A percentile compares a stretch with the other conserved stretches of the same genome.
These are phyloP conservation scores for Colletotrichum tropicale DNA, from an alignment of 2,329 filamentous ascomycete species.

Conservation along the genomic window DNA sequence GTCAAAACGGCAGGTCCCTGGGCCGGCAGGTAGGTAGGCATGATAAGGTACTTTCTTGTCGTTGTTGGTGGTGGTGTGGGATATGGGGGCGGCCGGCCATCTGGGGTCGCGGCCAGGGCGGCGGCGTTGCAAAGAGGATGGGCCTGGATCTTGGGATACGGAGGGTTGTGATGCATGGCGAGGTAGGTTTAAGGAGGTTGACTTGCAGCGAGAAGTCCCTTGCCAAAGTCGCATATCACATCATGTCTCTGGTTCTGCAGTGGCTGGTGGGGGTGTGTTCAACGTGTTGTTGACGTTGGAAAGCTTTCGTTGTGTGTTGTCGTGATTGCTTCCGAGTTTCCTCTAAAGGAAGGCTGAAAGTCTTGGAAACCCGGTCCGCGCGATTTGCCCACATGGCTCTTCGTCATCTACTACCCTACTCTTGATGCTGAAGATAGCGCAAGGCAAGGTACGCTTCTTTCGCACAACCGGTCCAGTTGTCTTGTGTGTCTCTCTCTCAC, in stretches of 20 bases:
- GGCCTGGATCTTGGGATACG: background rate
- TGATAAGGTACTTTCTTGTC: background rate
- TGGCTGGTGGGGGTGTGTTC: background rate
- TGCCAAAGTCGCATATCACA: background rate
- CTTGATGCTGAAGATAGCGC: background rate
- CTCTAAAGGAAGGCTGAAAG: background rate
- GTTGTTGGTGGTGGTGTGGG: background rate
- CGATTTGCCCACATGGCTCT: background rate
- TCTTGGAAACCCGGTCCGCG: background rate
- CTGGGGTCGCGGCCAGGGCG: background rate
- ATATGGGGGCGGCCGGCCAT: background rate
- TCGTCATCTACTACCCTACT: background rate
- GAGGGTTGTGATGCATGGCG: background rate
- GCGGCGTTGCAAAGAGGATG: background rate
- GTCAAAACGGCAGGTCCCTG: background rate
- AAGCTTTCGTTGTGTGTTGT: background rate
- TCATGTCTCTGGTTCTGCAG: background rate
- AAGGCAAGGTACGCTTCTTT: background rate
- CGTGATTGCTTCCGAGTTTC: constrained; percentile 6
- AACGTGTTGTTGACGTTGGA: background rate
- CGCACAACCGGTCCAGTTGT: background rate
- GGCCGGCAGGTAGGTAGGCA: background rate
- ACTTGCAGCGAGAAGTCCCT: background rate
- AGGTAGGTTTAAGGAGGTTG: background rate
- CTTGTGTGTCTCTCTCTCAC: background rate